Percentiles rank a stretch among this genome's conserved stretches.
Evolutionary conservation across 2,329 filamentous ascomycete species (phyloP).

Genomic region (Colletotrichum truncatum): DNA sequence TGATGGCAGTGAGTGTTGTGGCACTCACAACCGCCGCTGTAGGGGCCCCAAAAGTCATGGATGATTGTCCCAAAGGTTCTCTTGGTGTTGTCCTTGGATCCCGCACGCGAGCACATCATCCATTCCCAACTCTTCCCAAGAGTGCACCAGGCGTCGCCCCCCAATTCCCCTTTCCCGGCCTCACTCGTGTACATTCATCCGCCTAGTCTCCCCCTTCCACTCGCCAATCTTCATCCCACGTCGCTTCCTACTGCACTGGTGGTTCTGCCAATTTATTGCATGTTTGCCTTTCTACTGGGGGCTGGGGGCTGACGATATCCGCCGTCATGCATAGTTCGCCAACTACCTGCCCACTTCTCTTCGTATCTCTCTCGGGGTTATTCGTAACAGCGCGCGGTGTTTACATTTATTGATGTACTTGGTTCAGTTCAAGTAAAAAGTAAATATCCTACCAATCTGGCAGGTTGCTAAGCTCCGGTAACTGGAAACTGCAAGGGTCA

Average conservation of each 20-base stretch:
- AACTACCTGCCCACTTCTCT: neutral
- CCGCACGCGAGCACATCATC: conserved; percentile 30
- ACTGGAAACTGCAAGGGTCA: conserved; percentile 7
- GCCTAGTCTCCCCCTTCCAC: neutral
- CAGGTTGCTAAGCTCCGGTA: conserved; percentile 1
- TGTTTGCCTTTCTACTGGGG: neutral
- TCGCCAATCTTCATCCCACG: neutral
- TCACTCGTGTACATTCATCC: conserved; percentile 19
- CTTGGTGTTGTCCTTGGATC: conserved; percentile 22
- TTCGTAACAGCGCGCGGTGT: conserved; percentile 20
- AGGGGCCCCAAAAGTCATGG: conserved; percentile 4
- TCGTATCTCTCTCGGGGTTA: conserved; percentile 15
- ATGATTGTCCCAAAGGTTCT: conserved; percentile 11
- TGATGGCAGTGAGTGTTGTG: neutral
- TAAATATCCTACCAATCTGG: neutral
- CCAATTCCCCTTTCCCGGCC: conserved; percentile 21
- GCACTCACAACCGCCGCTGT: neutral
- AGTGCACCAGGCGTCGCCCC: neutral
- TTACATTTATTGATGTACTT: neutral
- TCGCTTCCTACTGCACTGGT: too few relatives aligned
- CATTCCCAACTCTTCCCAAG: neutral
- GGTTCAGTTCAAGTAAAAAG: neutral
- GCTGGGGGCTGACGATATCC: conserved; percentile 1
- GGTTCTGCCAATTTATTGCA: neutral
- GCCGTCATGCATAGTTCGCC: conserved; percentile 16